Evolutionary conservation across 164 flowering plant species (phyloP), one percentile per base, ranked within the genome.

Genomic region (Vitis riparia): DNA sequence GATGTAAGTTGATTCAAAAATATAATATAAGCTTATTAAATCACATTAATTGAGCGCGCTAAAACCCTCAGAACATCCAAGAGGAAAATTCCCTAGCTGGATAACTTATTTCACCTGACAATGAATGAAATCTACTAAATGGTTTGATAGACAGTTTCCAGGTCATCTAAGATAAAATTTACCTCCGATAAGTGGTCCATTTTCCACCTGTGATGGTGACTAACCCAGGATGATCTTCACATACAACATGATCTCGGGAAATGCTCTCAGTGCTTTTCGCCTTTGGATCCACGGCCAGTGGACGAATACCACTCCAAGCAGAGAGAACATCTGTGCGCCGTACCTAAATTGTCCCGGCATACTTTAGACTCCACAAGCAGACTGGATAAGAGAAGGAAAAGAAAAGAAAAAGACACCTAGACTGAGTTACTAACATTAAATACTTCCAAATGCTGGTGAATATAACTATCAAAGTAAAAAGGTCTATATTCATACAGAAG

Each of bases 301-400:
- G 99, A 23, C 99, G 97, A 72, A 96, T 93, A 61, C 99, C 99
- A 88, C 99, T 96, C 98, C 99, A 96, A 56, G 99, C 98, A 71
- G 99, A 93, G 66, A 93, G 96, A 77, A 96, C 97, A 89, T 96
- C 99, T 44, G 80, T 71, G 11, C 99, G 94, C 8, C 99, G 82
- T 51, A 93, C 99, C 99, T 96, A 68, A 23, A 73, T 65, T 67
- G 32, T 64, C 59, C 44, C n/a, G 49, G 37, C 32, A 57, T 37
- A 32, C 11, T 74, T 59, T 63, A 23, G 49, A 49, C 65, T 16
- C 44, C 69, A 66, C 29, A 65, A 73, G 44, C 11, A 71, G 64
- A 69, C 37, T 29, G 59, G 37, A 64, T 13, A 50, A 55, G 32
- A 11, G 27, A 13, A 47, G 59, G 7, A 59, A 16, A 16, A 11